phyloP scores from a whole-genome alignment of 179 eudicot species.

The Silene vulgaris region DNA sequence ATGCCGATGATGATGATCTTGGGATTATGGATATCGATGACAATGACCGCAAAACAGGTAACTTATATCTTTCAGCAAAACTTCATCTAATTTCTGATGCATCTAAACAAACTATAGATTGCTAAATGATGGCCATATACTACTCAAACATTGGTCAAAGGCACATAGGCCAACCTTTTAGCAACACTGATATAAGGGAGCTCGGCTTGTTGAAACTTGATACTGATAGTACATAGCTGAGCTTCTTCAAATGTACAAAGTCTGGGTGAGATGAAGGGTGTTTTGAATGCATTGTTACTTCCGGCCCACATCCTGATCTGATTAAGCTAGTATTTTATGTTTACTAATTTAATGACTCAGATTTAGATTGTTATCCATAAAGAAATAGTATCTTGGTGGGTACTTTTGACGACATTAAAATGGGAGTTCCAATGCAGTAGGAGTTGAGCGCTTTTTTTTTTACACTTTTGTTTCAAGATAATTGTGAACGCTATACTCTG shows the following conservation, averaged over 20 bases:
- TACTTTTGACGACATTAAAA: neutral
- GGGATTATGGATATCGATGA: constrained; percentile 89
- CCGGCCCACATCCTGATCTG: neutral
- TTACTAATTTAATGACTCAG: too few species aligned
- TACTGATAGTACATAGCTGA: neutral
- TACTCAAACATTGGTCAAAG: too few species aligned
- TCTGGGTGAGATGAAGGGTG: neutral
- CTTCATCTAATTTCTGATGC: neutral
- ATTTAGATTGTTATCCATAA: too few species aligned
- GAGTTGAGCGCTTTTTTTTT: neutral
- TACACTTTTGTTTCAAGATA: neutral
- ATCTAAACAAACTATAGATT: neutral
- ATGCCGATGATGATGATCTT: constrained; percentile 70
- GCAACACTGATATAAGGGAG: neutral
- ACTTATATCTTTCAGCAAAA: constrained; percentile 19
- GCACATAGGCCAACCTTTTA: neutral
- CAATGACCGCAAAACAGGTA: constrained; percentile 58
- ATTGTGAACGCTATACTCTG: neutral
- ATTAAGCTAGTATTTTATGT: too few species aligned
- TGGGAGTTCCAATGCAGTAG: neutral
- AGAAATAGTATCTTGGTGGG: neutral
- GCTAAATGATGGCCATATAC: neutral
- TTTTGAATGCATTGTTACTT: neutral
- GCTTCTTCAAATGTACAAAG: neutral
- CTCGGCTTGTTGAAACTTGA: constrained; percentile 2